phyloP scores from a whole-genome alignment of 441 rosid species.

The Brassica balearica region DNA sequence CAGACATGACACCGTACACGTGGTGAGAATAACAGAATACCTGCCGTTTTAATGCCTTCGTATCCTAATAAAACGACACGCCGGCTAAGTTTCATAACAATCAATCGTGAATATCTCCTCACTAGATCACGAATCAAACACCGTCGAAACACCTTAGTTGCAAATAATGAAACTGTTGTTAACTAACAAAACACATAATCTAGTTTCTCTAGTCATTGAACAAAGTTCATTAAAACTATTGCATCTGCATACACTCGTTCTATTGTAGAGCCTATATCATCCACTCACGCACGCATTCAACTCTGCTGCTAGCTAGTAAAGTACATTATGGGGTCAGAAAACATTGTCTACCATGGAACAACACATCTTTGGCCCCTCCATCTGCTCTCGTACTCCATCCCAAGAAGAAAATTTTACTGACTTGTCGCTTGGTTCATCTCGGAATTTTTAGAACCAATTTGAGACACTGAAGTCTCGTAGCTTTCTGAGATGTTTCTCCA shows the following conservation, averaged over 20 bases:
- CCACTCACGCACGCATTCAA: not conserved
- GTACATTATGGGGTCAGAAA: slow-evolving; percentile 13
- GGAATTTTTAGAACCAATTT: slow-evolving; percentile 69
- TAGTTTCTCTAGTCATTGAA: slow-evolving; percentile 26
- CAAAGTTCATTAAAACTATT: slow-evolving; percentile 13
- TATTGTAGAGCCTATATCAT: not conserved
- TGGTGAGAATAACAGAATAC: slow-evolving; percentile 15
- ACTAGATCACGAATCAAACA: slow-evolving; percentile 5
- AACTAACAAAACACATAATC: slow-evolving; percentile 11
- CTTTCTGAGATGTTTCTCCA: slow-evolving; percentile 93
- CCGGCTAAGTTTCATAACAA: not conserved
- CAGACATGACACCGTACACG: slow-evolving; percentile 18
- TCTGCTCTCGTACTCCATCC: not conserved
- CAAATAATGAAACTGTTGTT: not conserved
- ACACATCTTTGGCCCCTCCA: slow-evolving; percentile 6
- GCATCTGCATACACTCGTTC: slow-evolving; percentile 14
- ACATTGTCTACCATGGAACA: slow-evolving; percentile 16
- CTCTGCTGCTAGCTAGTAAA: slow-evolving; percentile 21
- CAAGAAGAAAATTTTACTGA: not conserved
- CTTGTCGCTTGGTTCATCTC: not conserved
- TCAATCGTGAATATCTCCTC: not conserved
- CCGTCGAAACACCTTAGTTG: slow-evolving; percentile 14
- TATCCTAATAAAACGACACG: slow-evolving; percentile 19
- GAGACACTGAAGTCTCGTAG: slow-evolving; percentile 78
- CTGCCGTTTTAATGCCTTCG: slow-evolving; percentile 32